phyloP scores from a whole-genome alignment of 208 protist species.

The Wallacemonas sp. region DNA sequence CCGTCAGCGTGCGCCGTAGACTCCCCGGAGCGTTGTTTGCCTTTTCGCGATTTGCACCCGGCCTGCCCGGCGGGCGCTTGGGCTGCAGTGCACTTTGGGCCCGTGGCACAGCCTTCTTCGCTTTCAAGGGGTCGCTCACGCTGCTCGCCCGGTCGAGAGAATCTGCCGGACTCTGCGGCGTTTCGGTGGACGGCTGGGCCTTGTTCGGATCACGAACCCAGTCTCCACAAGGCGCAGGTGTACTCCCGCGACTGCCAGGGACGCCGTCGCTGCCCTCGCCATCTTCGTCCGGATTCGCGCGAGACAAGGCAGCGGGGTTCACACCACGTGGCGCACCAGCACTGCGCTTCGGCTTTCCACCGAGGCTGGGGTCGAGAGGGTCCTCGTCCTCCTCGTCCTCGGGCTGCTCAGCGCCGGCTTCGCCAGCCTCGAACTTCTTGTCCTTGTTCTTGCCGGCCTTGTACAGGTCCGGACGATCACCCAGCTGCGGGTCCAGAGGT shows the following conservation, averaged over 20 bases:
- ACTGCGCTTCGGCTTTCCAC: background rate
- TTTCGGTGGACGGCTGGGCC: background rate
- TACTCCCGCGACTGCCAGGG: too few relatives aligned
- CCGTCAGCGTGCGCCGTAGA: background rate
- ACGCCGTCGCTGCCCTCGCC: too few relatives aligned
- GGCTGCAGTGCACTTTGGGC: background rate
- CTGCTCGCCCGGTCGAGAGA: background rate
- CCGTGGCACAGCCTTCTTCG: background rate
- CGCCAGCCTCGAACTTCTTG: slow-evolving; percentile 6
- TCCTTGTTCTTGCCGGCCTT: slow-evolving; percentile 3
- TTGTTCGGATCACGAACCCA: slow-evolving; percentile 6
- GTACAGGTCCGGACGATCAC: slow-evolving; percentile 8
- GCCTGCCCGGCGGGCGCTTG: background rate
- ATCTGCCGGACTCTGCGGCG: background rate
- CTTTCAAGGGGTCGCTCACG: background rate
- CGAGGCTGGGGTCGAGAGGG: background rate
- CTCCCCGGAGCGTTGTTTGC: too few relatives aligned
- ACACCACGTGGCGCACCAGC: background rate
- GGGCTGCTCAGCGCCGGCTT: background rate
- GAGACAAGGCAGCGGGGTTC: too few relatives aligned
- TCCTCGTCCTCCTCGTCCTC: slow-evolving; percentile 7
- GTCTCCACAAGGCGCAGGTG: background rate
- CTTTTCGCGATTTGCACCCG: too few relatives aligned
- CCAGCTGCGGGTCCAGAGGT: background rate
- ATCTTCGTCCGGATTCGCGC: too few relatives aligned